These are phyloP conservation scores for Stephania yunnanensis DNA, from an alignment of 164 flowering plant species.

Conservation along the genomic window DNA sequence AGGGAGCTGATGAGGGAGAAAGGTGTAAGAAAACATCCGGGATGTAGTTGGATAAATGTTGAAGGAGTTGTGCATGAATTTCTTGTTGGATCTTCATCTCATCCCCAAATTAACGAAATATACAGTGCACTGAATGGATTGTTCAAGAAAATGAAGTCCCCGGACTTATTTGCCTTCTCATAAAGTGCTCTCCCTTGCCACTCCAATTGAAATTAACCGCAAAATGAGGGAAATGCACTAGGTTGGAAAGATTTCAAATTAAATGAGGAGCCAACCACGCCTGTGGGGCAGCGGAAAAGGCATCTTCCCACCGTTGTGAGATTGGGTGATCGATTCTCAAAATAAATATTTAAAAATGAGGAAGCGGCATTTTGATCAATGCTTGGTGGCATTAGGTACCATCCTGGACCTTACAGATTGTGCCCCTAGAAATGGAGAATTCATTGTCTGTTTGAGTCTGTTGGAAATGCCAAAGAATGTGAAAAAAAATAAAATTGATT, in stretches of 20 bases:
- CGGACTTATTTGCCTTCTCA: constrained; percentile 8
- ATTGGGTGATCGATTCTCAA: too few species aligned
- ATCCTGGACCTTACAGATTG: neutral
- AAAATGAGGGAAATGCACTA: neutral
- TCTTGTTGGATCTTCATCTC: constrained; percentile 30
- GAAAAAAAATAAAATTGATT: neutral
- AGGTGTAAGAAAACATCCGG: constrained; percentile 36
- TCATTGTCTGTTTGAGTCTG: neutral
- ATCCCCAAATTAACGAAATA: constrained; percentile 25
- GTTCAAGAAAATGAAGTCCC: constrained; percentile 25
- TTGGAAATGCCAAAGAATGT: neutral
- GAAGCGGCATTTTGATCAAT: neutral
- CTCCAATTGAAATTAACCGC: neutral
- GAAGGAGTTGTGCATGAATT: constrained; percentile 51
- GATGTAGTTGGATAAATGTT: constrained; percentile 48
- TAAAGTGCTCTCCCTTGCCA: neutral
- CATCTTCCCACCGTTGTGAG: too few species aligned
- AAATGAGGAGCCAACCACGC: neutral
- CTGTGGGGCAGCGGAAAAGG: too few species aligned
- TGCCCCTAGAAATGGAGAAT: neutral
- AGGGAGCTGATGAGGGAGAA: constrained; percentile 36
- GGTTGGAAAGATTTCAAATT: neutral
- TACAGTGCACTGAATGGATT: constrained; percentile 12
- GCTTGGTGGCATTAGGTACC: neutral
- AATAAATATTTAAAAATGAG: neutral